Conservation (phyloP, 1,284 basidiomycete genomes). For the Polyporus tsugae region DNA sequence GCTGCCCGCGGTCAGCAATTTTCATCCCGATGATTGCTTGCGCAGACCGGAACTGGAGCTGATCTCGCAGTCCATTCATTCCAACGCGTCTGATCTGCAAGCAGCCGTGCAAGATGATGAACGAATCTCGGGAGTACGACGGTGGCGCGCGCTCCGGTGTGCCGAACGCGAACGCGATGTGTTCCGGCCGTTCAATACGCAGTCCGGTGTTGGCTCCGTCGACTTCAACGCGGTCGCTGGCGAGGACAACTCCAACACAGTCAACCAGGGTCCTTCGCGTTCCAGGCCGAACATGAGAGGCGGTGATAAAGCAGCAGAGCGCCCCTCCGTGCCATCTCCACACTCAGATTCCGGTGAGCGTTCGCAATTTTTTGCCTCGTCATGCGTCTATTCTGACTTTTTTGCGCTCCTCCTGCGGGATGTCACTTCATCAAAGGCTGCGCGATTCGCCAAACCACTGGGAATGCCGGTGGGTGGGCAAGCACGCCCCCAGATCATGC, state of each 20-base stretch:
- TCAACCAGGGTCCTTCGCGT: neutral
- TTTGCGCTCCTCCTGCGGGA: neutral
- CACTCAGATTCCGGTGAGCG: neutral
- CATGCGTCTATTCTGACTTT: neutral
- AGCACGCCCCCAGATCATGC: neutral
- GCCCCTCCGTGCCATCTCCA: neutral
- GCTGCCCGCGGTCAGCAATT: conserved; percentile 1
- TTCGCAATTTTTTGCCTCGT: neutral
- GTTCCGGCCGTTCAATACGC: neutral
- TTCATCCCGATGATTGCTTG: neutral
- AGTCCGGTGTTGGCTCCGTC: neutral
- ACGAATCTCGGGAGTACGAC: neutral
- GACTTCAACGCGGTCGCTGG: neutral
- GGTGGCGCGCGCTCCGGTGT: conserved; percentile 3
- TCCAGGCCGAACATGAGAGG: neutral
- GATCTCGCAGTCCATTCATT: neutral
- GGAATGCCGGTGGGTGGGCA: neutral
- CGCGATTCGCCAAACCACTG: neutral
- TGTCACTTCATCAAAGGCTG: neutral
- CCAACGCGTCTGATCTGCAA: neutral
- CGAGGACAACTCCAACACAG: neutral
- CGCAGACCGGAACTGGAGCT: neutral
- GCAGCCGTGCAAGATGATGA: neutral
- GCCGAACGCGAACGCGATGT: neutral
- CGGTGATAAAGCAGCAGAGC: neutral